Percentiles rank a stretch among this genome's conserved stretches.
phyloP scores from a whole-genome alignment of 2,329 filamentous ascomycete species.

The Cucurbitaria berberidis region DNA sequence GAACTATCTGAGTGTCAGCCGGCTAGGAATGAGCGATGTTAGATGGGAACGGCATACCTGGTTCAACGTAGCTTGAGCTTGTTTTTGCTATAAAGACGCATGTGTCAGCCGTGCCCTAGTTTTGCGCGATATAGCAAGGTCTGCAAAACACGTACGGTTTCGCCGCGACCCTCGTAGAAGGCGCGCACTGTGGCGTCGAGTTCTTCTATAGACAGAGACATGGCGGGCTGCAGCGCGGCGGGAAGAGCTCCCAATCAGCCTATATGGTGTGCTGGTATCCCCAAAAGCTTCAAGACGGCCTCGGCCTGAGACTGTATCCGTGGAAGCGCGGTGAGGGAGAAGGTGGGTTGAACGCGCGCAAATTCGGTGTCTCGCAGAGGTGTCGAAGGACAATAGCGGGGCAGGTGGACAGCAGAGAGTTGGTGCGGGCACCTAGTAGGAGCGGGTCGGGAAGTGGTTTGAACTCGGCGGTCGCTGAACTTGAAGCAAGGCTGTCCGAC shows the following conservation, averaged over 20 bases:
- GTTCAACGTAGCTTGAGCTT: conserved; percentile 90
- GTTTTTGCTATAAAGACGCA: conserved; percentile 76
- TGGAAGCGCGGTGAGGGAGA: conserved; percentile 17
- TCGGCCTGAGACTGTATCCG: conserved; percentile 8
- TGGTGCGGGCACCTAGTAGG: conserved; percentile 32
- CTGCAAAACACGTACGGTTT: conserved; percentile 69
- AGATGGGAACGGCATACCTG: conserved; percentile 66
- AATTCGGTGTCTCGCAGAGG: conserved; percentile 38
- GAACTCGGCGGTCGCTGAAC: conserved; percentile 12
- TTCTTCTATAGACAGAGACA: conserved; percentile 83
- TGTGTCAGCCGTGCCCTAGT: conserved; percentile 49
- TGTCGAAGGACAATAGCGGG: conserved; percentile 43
- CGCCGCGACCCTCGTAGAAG: conserved; percentile 97
- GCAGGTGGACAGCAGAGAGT: conserved; percentile 31
- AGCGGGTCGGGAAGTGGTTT: conserved; percentile 1
- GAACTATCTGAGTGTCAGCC: conserved; percentile 67
- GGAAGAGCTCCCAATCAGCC: conserved; percentile 45
- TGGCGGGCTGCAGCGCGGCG: conserved; percentile 48
- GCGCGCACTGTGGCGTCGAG: conserved; percentile 94
- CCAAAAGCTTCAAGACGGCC: conserved; percentile 23
- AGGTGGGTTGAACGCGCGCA: conserved; percentile 24
- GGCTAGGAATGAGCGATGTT: background rate
- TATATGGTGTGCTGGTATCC: conserved; percentile 23
- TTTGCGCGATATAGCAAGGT: background rate
- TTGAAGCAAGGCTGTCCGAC: conserved; percentile 22